Conservation (phyloP, 352 stramenopile species). For the Aphanomyces stellatus region DNA sequence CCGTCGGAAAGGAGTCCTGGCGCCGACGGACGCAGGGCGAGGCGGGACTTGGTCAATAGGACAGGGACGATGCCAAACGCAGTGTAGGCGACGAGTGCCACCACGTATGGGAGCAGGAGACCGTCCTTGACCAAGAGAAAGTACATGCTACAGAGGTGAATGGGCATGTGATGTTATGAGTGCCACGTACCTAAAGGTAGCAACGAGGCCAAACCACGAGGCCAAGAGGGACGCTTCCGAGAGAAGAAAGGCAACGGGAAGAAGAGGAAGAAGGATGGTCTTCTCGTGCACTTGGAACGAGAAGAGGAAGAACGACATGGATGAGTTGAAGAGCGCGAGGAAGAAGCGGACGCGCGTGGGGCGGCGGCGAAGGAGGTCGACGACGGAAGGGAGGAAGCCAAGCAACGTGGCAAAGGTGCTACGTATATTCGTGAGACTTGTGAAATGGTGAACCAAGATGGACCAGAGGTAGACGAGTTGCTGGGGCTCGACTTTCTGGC, state of each 20-base stretch:
- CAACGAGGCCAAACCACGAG: slow-evolving; percentile 69
- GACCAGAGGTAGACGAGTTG: slow-evolving; percentile 73
- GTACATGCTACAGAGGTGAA: slow-evolving; percentile 50
- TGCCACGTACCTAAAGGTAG: slow-evolving; percentile 63
- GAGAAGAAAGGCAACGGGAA: slow-evolving; percentile 86
- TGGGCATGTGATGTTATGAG: neutral
- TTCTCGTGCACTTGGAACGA: slow-evolving; percentile 99
- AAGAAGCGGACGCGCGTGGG: slow-evolving; percentile 68
- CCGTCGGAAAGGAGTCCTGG: slow-evolving; percentile 39
- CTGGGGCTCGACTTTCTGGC: slow-evolving; percentile 32
- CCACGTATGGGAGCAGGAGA: slow-evolving; percentile 58
- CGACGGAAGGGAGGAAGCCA: slow-evolving; percentile 78
- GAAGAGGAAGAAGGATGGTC: slow-evolving; percentile 89
- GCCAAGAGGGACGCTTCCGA: slow-evolving; percentile 43
- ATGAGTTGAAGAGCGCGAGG: slow-evolving; percentile 73
- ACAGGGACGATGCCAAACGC: slow-evolving; percentile 39
- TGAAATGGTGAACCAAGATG: slow-evolving; percentile 16
- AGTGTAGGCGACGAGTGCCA: slow-evolving; percentile 44
- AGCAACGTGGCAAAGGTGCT: slow-evolving; percentile 74
- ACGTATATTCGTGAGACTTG: neutral
- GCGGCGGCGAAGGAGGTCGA: slow-evolving; percentile 58
- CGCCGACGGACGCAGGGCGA: slow-evolving; percentile 18
- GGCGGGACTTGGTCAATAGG: slow-evolving; percentile 25
- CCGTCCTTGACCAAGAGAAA: slow-evolving; percentile 80
- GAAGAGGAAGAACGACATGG: slow-evolving; percentile 93